Conservation (phyloP, 2,329 filamentous ascomycete genomes). For the Tympanopsis confertula region DNA sequence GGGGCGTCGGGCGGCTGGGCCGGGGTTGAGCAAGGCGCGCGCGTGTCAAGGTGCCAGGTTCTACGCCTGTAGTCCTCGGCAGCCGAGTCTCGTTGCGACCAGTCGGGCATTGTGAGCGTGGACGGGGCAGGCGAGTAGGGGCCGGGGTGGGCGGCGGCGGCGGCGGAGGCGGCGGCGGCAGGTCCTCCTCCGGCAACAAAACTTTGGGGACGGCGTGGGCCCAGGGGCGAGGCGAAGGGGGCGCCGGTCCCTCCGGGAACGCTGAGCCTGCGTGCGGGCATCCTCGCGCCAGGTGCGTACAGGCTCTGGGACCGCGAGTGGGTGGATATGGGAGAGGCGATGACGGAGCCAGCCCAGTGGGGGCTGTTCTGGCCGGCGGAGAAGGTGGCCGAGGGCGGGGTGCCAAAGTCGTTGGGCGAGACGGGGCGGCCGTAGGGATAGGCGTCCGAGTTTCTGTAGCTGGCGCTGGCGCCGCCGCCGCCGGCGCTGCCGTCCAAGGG, state of each 20-base stretch:
- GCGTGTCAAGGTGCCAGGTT: slow-evolving; percentile 58
- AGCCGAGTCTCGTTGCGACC: slow-evolving; percentile 35
- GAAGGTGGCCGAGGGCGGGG: slow-evolving; percentile 51
- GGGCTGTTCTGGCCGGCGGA: slow-evolving; percentile 47
- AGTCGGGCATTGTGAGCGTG: slow-evolving; percentile 37
- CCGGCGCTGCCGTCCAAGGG: slow-evolving; percentile 41
- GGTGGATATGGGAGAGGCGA: slow-evolving; percentile 44
- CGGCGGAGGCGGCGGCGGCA: slow-evolving; percentile 39
- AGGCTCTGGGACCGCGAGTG: slow-evolving; percentile 40
- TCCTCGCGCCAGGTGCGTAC: slow-evolving; percentile 34
- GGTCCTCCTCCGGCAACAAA: slow-evolving; percentile 33
- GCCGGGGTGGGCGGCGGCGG: slow-evolving; percentile 31
- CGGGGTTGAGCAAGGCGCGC: no score
- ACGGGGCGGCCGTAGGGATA: slow-evolving; percentile 23
- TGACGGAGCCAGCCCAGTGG: slow-evolving; percentile 33
- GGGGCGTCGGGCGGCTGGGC: no score
- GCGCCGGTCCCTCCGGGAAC: slow-evolving; percentile 44
- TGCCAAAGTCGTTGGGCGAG: slow-evolving; percentile 44
- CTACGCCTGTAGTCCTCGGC: slow-evolving; percentile 52
- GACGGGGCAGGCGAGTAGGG: slow-evolving; percentile 34
- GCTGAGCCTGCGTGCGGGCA: slow-evolving; percentile 46
- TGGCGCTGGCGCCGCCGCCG: slow-evolving; percentile 25
- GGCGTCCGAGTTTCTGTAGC: slow-evolving; percentile 17
- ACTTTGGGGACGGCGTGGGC: no score
- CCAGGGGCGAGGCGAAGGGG: slow-evolving; percentile 42